Base-by-base conservation (phyloP, 1,139 yeast genomes). In the Geotrichum cucujoidarum region DNA sequence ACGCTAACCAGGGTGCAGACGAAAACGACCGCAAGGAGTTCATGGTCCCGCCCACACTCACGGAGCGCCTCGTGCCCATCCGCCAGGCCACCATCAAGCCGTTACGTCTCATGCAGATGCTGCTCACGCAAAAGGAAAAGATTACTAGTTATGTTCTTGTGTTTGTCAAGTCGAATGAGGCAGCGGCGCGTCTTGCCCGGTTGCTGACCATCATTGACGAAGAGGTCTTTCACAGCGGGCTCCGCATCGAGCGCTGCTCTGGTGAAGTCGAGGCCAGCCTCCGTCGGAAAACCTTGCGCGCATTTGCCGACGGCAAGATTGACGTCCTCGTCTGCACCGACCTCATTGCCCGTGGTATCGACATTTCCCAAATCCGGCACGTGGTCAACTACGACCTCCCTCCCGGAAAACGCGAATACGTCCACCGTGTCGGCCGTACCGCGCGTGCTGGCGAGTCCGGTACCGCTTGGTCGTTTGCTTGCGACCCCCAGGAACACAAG, bases 381-480 rank as follows among this genome's bases (percentile, higher is more conserved):
- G 97, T 92, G 13, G 68, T 92, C 47, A 94, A 92, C 65, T 92
- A 92, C 63, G 98, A 94, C 59, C 69, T 89, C 49, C 98, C 98
- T 7, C 76, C 81, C 40, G 85, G 95, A 0, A 77, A 92, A 0
- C 81, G 94, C 55, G 98, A 92, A 60, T 94, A 92, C 59, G 87
- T 92, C 29, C 99, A 92, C 65, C 76, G 98, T 57, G 92, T 90
- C 31, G 98, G 98, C 39, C 81, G 98, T 71, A 90, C 97, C 0
- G 97, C 97, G 1, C 80, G 98, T 67, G 98, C 97, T 1, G 82
- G 84, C 48, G 77, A 81, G 43, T 44, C 58, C 0, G 99, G 99
- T 60, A 71, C 73, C 45, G 95, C 95, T 0, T 77, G 80, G 60
- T 83, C 78, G 49, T 63, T 89, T 36, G 73, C 81, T 20, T 74